phyloP scores from a whole-genome alignment of 768 basidiomycete species.

The Amanita rimosa region DNA sequence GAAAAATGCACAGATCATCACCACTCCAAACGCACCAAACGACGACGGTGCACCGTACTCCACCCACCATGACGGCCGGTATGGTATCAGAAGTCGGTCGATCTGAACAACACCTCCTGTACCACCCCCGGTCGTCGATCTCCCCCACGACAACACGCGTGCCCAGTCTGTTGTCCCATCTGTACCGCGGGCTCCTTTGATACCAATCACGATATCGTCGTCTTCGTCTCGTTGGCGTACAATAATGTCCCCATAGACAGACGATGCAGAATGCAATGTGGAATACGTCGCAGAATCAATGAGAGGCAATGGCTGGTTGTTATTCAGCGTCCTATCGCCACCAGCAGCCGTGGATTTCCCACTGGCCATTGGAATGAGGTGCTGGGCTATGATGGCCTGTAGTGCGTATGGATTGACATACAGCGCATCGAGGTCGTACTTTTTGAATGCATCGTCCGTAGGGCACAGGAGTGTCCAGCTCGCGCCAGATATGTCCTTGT shows the following conservation, averaged over 20 bases:
- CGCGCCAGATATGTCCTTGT: slow-evolving; percentile 29
- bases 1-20: slow-evolving; percentile 59
- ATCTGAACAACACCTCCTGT: slow-evolving; percentile 87
- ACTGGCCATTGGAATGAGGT: slow-evolving; percentile 47
- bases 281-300: slow-evolving; percentile 63
- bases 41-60: slow-evolving; percentile 61
- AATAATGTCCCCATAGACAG: slow-evolving; percentile 73
- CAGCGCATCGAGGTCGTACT: slow-evolving; percentile 67
- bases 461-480: slow-evolving; percentile 92
- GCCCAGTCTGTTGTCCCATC: slow-evolving; percentile 54
- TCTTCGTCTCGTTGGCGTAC: slow-evolving; percentile 45
- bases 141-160: slow-evolving; percentile 60
- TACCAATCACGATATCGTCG: slow-evolving; percentile 54
- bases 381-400: slow-evolving; percentile 58
- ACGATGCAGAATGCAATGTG: slow-evolving; percentile 59
- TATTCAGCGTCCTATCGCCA: slow-evolving; percentile 30
- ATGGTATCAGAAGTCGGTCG: slow-evolving; percentile 75
- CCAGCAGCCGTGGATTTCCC: slow-evolving; percentile 7
- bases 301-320: slow-evolving; percentile 64
- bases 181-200: slow-evolving; percentile 63
- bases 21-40: slow-evolving; percentile 46
- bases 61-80: slow-evolving; percentile 78
- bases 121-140: slow-evolving; percentile 59
- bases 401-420: slow-evolving; percentile 45
- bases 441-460: slow-evolving; percentile 84